These are phyloP conservation scores for Fragosphaeria purpurea DNA, from an alignment of 2,329 filamentous ascomycete genomes.

Conservation along the genomic window DNA sequence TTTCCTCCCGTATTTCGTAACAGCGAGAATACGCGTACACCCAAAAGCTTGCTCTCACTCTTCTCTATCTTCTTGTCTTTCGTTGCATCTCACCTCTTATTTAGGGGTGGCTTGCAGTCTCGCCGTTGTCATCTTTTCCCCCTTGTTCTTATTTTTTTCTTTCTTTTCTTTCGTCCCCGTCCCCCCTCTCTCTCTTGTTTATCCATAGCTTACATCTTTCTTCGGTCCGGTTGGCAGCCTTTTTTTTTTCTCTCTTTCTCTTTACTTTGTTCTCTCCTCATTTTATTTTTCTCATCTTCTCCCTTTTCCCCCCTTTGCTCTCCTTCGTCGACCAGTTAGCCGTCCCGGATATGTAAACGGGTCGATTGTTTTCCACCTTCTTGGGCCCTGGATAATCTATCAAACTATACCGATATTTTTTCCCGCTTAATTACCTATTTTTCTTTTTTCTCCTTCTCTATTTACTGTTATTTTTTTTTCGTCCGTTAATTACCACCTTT, in stretches of 20 bases:
- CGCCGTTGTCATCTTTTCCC: no score
- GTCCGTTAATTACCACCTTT: no score
- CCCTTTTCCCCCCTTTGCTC: background rate
- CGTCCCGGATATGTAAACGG: slow-evolving; percentile 1
- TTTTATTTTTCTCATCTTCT: background rate
- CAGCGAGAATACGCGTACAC: no score
- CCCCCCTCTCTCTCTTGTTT: background rate
- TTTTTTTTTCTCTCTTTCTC: background rate
- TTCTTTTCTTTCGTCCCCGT: background rate
- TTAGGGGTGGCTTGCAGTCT: no score
- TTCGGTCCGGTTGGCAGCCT: background rate
- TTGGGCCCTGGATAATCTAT: background rate
- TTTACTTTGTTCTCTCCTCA: background rate
- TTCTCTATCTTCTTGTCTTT: no score
- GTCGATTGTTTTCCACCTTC: background rate
- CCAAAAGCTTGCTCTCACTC: no score
- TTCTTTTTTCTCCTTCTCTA: background rate
- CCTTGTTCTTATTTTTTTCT: no score
- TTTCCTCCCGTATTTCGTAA: no score
- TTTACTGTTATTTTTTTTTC: background rate
- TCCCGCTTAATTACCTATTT: slow-evolving; percentile 1
- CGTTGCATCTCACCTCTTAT: no score
- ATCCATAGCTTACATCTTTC: background rate
- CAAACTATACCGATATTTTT: background rate
- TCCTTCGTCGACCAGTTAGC: background rate